Evolutionary conservation across 176 grass and related monocot genomes (phyloP).

Genomic region (Juncus effusus): DNA sequence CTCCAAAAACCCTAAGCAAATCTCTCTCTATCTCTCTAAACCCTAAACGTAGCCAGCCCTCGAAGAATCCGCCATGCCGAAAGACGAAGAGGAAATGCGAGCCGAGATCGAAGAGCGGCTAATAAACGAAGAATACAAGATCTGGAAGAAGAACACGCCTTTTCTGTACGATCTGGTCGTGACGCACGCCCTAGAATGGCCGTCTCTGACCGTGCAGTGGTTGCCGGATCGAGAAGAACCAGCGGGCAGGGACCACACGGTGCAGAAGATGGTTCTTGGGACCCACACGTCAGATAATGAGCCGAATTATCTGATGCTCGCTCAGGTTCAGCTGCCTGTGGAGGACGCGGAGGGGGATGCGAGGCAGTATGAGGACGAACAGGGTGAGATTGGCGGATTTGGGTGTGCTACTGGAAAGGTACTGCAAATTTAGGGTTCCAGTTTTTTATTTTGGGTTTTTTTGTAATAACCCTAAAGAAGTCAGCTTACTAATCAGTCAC

Average conservation of each 20-base stretch:
- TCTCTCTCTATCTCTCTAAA: constrained; percentile 23
- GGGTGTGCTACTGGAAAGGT: constrained; percentile 64
- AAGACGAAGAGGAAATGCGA: constrained; percentile 80
- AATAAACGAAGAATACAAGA: constrained; percentile 99
- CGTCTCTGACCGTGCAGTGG: constrained; percentile 94
- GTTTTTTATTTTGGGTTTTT: not conserved
- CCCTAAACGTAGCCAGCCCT: constrained; percentile 35
- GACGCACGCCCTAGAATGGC: constrained; percentile 91
- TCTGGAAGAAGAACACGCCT: constrained; percentile 99
- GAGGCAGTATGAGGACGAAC: constrained; percentile 74
- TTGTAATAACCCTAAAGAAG: too few relatives aligned
- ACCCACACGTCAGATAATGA: constrained; percentile 93
- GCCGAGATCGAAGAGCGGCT: constrained; percentile 71
- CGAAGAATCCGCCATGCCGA: constrained; percentile 41
- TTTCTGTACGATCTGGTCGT: constrained; percentile 98
- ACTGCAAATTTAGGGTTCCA: not conserved
- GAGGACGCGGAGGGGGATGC: constrained; percentile 82
- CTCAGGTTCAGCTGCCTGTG: constrained; percentile 78
- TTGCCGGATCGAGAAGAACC: constrained; percentile 78
- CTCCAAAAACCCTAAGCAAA: not conserved
- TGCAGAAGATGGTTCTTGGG: constrained; percentile 90
- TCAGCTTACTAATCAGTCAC: too few relatives aligned
- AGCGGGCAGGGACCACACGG: constrained; percentile 76
- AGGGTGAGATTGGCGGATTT: constrained; percentile 67
- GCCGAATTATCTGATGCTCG: constrained; percentile 95